Evolutionary conservation across 805 yeast genomes (phyloP).

Genomic region (Pichia deserticola): DNA sequence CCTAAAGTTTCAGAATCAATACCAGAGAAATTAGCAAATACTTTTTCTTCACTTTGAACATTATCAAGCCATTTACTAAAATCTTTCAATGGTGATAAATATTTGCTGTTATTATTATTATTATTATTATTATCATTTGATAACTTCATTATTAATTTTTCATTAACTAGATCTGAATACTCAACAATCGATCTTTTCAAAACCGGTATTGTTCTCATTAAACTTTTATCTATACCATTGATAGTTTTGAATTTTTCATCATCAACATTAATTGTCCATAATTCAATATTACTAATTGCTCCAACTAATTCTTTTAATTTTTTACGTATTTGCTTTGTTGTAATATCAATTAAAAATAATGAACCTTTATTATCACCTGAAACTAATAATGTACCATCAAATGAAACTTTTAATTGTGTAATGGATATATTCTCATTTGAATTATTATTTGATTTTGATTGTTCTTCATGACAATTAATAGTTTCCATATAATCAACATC

Average conservation of each 20-base stretch:
- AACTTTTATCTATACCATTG: conserved; percentile 26
- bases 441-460: conserved; percentile 6
- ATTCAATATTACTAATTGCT: conserved; percentile 19
- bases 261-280: conserved; percentile 15
- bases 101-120: neutral
- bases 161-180: conserved; percentile 32
- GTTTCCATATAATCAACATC: conserved; percentile 45
- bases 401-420: conserved; percentile 49
- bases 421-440: conserved; percentile 29
- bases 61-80: conserved; percentile 43
- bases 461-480: conserved; percentile 42
- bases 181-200: conserved; percentile 54
- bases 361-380: conserved; percentile 74
- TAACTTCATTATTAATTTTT: conserved; percentile 36
- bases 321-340: conserved; percentile 59
- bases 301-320: conserved; percentile 36
- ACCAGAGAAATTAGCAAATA: conserved; percentile 38
- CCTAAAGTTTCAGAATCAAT: conserved; percentile 30
- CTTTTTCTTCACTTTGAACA: conserved; percentile 44
- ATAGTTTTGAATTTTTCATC: conserved; percentile 12
- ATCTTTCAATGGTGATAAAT: conserved; percentile 22
- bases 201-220: conserved; percentile 45
- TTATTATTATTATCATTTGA: neutral
- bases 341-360: conserved; percentile 59
- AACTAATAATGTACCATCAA: conserved; percentile 67